Conservation (phyloP, 768 basidiomycete genomes). For the Albatrellus ellisii region DNA sequence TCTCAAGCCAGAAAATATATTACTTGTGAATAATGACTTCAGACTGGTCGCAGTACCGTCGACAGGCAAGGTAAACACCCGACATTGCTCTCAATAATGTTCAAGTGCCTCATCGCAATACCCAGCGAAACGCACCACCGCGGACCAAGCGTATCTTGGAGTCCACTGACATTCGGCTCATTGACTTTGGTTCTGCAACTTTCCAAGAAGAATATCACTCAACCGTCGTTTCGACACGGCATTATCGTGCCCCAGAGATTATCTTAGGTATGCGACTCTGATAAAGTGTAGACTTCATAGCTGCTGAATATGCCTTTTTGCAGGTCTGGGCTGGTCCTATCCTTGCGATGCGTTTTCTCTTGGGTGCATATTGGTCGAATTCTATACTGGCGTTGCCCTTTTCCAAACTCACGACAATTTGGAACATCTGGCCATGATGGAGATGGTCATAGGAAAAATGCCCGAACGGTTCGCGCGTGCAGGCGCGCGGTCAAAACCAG, state of each 20-base stretch:
- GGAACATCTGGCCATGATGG: constrained; percentile 99
- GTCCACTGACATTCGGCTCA: constrained; percentile 86
- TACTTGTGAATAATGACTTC: constrained; percentile 80
- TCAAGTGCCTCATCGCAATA: constrained; percentile 9
- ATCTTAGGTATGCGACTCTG: constrained; percentile 63
- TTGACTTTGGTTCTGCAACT: constrained; percentile 98
- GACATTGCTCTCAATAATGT: background rate
- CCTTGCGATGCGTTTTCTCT: constrained; percentile 98
- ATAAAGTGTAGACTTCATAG: background rate
- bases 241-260: constrained; percentile 98
- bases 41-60: constrained; percentile 43
- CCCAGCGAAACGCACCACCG: constrained; percentile 49
- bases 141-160: constrained; percentile 68
- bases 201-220: constrained; percentile 98
- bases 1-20: constrained; percentile 97
- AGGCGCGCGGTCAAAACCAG: constrained; percentile 71
- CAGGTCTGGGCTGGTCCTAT: constrained; percentile 95
- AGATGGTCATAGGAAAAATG: constrained; percentile 98
- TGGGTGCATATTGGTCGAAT: constrained; percentile 97
- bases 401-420: constrained; percentile 99
- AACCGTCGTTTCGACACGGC: constrained; percentile 92
- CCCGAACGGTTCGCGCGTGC: constrained; percentile 71
- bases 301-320: constrained; percentile 4
- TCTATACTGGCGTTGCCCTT: constrained; percentile 94
- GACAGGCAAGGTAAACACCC: constrained; percentile 45